Conservation (phyloP, 768 basidiomycete genomes). For the Tricholomella constricta region DNA sequence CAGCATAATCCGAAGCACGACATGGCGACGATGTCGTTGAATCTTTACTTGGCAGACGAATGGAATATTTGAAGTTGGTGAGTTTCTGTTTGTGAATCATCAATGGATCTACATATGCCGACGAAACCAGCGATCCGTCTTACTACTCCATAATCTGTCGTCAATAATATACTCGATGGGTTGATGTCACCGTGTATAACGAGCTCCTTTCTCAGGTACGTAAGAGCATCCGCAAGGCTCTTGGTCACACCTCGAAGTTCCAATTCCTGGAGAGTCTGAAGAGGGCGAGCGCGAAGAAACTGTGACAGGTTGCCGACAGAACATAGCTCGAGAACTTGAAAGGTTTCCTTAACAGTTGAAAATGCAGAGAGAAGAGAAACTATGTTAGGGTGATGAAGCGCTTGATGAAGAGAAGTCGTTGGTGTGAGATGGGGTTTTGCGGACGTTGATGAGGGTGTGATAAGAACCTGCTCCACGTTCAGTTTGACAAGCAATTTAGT, state of each 20-base stretch:
- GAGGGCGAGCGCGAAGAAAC: conserved; percentile 27
- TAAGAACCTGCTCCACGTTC: neutral
- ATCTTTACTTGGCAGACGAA: conserved; percentile 24
- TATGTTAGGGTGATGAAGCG: conserved; percentile 51
- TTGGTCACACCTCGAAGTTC: conserved; percentile 41
- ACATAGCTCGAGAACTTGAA: conserved; percentile 50
- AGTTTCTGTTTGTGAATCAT: conserved; percentile 42
- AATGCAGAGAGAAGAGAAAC: conserved; percentile 48
- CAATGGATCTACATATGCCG: neutral
- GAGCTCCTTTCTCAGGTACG: conserved; percentile 42
- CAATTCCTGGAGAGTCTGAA: conserved; percentile 29
- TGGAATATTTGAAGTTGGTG: conserved; percentile 40
- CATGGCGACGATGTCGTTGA: conserved; percentile 21
- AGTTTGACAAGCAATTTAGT: neutral
- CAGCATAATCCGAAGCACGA: conserved; percentile 31
- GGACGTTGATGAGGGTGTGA: conserved; percentile 3
- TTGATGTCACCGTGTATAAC: conserved; percentile 48
- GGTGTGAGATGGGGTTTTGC: conserved; percentile 6
- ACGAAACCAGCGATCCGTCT: conserved; percentile 15
- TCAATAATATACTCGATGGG: conserved; percentile 40
- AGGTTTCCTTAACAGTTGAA: conserved; percentile 28
- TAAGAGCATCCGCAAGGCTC: conserved; percentile 42
- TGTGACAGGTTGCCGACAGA: conserved; percentile 37
- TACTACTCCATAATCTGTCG: conserved; percentile 41
- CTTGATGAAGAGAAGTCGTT: conserved; percentile 35